Evolutionary conservation across 139 green algal species (phyloP), one percentile per base, ranked within the genome.

Genomic region (Coelastrella sp.): DNA sequence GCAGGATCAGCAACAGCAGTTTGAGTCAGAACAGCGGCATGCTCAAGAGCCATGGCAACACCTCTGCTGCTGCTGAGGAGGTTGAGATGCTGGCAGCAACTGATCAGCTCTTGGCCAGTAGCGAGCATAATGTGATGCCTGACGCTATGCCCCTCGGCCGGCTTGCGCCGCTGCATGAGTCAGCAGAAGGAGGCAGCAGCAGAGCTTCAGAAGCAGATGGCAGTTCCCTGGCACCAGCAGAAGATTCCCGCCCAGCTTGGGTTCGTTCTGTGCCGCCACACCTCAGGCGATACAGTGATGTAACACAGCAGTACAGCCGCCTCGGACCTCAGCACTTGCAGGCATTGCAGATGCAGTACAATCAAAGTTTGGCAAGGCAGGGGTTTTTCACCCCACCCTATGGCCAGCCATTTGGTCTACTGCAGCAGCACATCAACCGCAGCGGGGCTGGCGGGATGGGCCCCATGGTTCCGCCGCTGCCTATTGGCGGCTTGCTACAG

Each of bases 181-280:
- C 81, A 78, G 81, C 81, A 61, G 81, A 87, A 57, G 81, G 81
- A 7, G 61, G 12, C 24, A 87, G 81, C 81, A 87, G 81, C 81
- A 87, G 61, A 22, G 20, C 79, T n/a, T 85, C 79, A 59, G 79
- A 85, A 78, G 72, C n/a, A 27, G 74, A 57, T 25, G 70, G 20
- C 0, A 78, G 15, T 78, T 24, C 8, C 70, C 19, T 12, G 63
- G 14, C 14, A 15, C 11, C 63, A 4, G 63, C 63, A 70, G 63
- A 70, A 15, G 63, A 70, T 1, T 20, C 63, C 12, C 63, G 63
- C 63, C 14, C 68, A 76, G 68, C 68, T 27, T 8, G 19, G 7
- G 15, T 19, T 10, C 17, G 15, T 24, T 10, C 8, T 27, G 17
- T 76, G 24, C 74, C 74, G 58, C 25, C 25, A 14, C 74, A 58